Evolutionary conservation across 1,284 basidiomycete genomes (phyloP).

Genomic region (Ceratobasidium sp.): DNA sequence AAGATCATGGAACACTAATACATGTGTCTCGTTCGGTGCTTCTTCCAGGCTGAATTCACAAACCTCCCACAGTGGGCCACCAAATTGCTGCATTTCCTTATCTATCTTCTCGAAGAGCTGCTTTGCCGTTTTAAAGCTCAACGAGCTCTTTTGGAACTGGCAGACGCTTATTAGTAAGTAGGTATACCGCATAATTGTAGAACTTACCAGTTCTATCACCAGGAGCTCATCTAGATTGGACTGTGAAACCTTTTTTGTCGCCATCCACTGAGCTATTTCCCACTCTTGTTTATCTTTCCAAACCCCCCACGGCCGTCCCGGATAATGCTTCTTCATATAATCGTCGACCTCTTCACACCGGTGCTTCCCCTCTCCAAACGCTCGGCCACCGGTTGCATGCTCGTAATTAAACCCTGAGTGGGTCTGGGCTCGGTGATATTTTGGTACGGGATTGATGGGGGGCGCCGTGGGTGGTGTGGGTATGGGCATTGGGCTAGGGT

Average conservation of each 20-base stretch:
- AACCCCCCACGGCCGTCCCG: not conserved
- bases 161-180: constrained; percentile 4
- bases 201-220: not conserved
- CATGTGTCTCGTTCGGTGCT: not conserved
- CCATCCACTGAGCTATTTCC: not conserved
- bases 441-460: not conserved
- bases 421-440: not conserved
- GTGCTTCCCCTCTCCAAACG: not conserved
- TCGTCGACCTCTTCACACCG: not conserved
- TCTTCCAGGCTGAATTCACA: not conserved
- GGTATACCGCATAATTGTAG: not conserved
- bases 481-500: not conserved
- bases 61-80: not conserved
- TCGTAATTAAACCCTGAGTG: not conserved
- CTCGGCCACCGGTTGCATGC: not conserved
- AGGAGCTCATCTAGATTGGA: not conserved
- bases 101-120: not conserved
- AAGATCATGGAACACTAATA: not conserved
- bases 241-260: not conserved
- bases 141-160: not conserved
- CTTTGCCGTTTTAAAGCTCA: constrained; percentile 3
- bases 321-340: not conserved
- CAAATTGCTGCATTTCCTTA: not conserved
- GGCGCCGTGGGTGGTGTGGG: not conserved
- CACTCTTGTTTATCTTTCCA: not conserved